Conservation (phyloP, 192 early-diverging fungal species). For the Chytriomyces sp. region DNA sequence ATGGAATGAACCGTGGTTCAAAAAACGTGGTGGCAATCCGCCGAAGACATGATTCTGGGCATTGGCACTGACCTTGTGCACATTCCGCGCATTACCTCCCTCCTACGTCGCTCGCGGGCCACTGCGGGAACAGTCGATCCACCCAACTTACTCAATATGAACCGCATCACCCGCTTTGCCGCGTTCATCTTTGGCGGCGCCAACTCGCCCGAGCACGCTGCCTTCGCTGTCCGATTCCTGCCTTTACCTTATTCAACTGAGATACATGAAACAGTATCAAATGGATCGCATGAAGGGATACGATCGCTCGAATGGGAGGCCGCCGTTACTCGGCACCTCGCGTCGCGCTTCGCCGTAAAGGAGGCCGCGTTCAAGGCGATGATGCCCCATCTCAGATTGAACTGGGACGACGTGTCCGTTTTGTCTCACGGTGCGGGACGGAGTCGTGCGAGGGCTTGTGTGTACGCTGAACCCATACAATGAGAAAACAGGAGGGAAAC, state of each 20-base stretch:
- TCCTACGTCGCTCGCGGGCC: slow-evolving; percentile 53
- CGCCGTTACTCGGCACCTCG: slow-evolving; percentile 1
- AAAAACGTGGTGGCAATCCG: too few species aligned
- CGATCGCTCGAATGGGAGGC: neutral
- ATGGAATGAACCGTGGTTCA: too few species aligned
- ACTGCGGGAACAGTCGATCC: neutral
- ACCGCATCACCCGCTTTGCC: slow-evolving; percentile 13
- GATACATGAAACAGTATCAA: too few species aligned
- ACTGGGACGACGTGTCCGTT: slow-evolving; percentile 65
- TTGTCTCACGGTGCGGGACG: too few species aligned
- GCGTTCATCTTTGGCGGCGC: slow-evolving; percentile 26
- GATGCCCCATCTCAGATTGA: slow-evolving; percentile 56
- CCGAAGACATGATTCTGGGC: slow-evolving; percentile 67
- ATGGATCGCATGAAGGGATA: too few species aligned
- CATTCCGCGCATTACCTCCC: slow-evolving; percentile 58
- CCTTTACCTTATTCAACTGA: too few species aligned
- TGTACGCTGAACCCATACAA: too few species aligned
- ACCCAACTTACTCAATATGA: neutral
- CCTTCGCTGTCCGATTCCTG: neutral
- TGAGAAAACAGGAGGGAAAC: neutral
- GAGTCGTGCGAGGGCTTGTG: too few species aligned
- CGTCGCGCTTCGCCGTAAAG: slow-evolving; percentile 67
- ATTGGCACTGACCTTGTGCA: slow-evolving; percentile 80
- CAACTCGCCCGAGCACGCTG: slow-evolving; percentile 3
- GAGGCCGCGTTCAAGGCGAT: slow-evolving; percentile 77